Percentiles rank a stretch among this genome's conserved stretches.
Evolutionary conservation across 805 yeast genomes (phyloP).

Genomic region (Clavispora phyllophila): DNA sequence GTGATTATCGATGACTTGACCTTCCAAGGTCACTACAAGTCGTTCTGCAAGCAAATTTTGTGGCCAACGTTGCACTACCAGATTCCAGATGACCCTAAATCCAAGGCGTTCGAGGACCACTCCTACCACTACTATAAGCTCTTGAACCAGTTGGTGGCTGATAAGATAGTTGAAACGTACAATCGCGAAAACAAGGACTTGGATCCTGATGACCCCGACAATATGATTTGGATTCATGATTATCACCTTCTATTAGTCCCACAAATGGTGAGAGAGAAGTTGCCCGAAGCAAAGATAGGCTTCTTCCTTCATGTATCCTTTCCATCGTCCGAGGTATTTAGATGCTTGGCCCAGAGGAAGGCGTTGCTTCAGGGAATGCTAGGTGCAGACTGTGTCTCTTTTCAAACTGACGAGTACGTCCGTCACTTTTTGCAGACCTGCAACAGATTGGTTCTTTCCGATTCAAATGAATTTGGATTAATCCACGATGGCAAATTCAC

Average conservation of each 20-base stretch:
- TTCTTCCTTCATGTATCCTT: constrained; percentile 90
- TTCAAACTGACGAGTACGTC: constrained; percentile 90
- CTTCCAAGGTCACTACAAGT: constrained; percentile 85
- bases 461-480: constrained; percentile 61
- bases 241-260: constrained; percentile 89
- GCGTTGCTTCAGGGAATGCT: constrained; percentile 73
- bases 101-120: constrained; percentile 92
- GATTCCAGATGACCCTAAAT: constrained; percentile 90
- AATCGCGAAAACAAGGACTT: constrained; percentile 43
- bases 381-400: constrained; percentile 83
- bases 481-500: constrained; percentile 55
- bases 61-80: constrained; percentile 96
- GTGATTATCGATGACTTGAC: constrained; percentile 73
- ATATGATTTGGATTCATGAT: constrained; percentile 89
- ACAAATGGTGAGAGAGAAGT: constrained; percentile 63
- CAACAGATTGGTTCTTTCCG: constrained; percentile 76
- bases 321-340: constrained; percentile 91
- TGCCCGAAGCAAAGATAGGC: constrained; percentile 85
- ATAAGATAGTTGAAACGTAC: constrained; percentile 62
- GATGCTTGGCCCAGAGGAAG: constrained; percentile 87
- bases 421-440: constrained; percentile 92
- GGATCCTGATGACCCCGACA: constrained; percentile 42
- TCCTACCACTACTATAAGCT: constrained; percentile 82
- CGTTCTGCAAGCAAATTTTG: constrained; percentile 87
- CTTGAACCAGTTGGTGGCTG: constrained; percentile 77